These are phyloP conservation scores for Thamnidium elegans DNA, from an alignment of 192 early-diverging fungal species.

Conservation along the genomic window DNA sequence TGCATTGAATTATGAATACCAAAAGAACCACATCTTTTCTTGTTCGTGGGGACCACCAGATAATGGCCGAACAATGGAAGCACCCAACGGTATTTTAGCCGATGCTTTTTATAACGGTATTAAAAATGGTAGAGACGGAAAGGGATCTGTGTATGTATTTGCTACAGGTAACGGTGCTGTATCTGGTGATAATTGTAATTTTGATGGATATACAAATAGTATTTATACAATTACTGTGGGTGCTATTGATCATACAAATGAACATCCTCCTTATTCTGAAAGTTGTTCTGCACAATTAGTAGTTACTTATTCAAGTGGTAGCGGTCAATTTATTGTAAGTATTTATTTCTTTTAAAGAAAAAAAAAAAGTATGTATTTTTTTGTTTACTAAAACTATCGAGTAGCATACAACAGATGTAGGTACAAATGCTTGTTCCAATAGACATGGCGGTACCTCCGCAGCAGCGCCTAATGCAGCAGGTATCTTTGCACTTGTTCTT, in stretches of 20 bases:
- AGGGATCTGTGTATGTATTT: constrained; percentile 90
- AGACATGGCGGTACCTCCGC: constrained; percentile 89
- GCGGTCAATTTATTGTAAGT: constrained; percentile 73
- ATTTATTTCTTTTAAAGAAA: background rate
- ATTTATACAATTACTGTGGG: constrained; percentile 94
- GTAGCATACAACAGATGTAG: constrained; percentile 73
- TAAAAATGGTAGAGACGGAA: constrained; percentile 64
- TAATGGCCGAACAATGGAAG: constrained; percentile 74
- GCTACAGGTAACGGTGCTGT: constrained; percentile 89
- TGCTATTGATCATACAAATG: constrained; percentile 72
- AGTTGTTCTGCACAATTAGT: constrained; percentile 85
- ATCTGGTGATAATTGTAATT: constrained; percentile 87
- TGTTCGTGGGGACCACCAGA: constrained; percentile 88
- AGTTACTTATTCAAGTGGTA: constrained; percentile 84
- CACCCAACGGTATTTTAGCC: constrained; percentile 63
- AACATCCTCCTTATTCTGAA: constrained; percentile 87
- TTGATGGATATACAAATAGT: constrained; percentile 94
- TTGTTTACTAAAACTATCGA: background rate
- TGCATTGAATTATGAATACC: constrained; percentile 74
- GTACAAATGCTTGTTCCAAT: constrained; percentile 64
- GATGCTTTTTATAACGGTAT: constrained; percentile 78
- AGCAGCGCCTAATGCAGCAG: constrained; percentile 86
- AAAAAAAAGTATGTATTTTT: background rate
- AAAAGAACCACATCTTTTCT: constrained; percentile 82
- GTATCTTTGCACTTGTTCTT: constrained; percentile 81